Percentiles rank a stretch among this genome's conserved stretches.
phyloP scores from a whole-genome alignment of 148 eudicot genomes.

The Salicornia ramosissima region DNA sequence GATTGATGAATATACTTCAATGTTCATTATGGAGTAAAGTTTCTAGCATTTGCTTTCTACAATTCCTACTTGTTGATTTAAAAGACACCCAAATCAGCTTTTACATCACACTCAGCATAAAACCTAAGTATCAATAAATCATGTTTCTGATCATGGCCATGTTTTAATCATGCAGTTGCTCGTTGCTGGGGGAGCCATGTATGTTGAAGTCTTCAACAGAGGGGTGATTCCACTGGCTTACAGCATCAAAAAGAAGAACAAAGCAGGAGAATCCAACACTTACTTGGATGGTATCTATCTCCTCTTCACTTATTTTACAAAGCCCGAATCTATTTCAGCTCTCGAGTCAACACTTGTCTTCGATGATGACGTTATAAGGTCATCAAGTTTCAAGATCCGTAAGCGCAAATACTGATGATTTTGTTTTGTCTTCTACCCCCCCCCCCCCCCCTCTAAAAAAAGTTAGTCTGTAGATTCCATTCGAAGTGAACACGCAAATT shows the following conservation, averaged over 20 bases:
- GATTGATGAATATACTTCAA: too few species aligned
- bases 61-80: background rate
- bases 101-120: background rate
- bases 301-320: constrained; percentile 88
- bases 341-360: constrained; percentile 41
- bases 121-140: background rate
- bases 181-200: constrained; percentile 78
- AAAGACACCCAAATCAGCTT: background rate
- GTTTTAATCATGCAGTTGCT: constrained; percentile 55
- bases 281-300: constrained; percentile 89
- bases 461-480: background rate
- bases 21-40: background rate
- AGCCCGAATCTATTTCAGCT: constrained; percentile 65
- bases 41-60: background rate
- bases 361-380: constrained; percentile 79
- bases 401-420: constrained; percentile 55
- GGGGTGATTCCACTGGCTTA: constrained; percentile 90
- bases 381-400: constrained; percentile 61
- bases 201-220: constrained; percentile 77
- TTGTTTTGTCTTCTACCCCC: background rate
- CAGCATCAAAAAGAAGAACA: constrained; percentile 80
- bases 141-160: background rate
- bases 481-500: background rate
- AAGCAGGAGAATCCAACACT: constrained; percentile 79
- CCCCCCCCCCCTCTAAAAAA: too few species aligned